Conservation (phyloP, 2,329 filamentous ascomycete genomes). For the Chaetomiaceae sp. region DNA sequence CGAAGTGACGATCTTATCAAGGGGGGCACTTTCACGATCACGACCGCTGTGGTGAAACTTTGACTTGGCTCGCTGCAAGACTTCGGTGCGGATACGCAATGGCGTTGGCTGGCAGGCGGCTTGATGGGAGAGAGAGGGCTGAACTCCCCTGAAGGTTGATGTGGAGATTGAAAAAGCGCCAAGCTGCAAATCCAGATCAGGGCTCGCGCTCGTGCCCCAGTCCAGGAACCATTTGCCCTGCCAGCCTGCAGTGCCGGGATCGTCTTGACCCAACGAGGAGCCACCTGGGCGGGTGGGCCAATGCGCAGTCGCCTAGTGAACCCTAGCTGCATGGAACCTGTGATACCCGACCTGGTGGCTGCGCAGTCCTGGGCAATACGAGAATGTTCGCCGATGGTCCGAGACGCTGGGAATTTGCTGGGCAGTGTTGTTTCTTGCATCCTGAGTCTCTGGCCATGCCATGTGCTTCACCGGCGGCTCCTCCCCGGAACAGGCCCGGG, state of each 20-base stretch:
- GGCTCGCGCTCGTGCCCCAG: constrained; percentile 12
- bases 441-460: no score
- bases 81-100: no score
- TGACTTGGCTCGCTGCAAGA: no score
- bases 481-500: neutral
- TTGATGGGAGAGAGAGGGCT: neutral
- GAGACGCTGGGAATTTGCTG: neutral
- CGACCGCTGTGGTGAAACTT: no score
- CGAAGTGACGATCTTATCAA: no score
- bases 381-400: neutral
- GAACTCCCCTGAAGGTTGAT: neutral
- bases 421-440: neutral
- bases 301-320: neutral
- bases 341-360: constrained; percentile 7
- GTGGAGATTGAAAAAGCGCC: constrained; percentile 1
- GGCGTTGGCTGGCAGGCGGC: no score
- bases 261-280: neutral
- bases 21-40: no score
- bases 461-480: neutral
- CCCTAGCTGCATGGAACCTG: constrained; percentile 1
- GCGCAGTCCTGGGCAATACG: constrained; percentile 7
- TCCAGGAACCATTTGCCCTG: neutral
- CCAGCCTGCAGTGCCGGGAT: neutral
- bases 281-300: constrained; percentile 1
- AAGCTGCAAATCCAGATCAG: constrained; percentile 10